These are phyloP conservation scores for Musa acuminata DNA, from an alignment of 176 grass and related monocot species.

Conservation along the genomic window DNA sequence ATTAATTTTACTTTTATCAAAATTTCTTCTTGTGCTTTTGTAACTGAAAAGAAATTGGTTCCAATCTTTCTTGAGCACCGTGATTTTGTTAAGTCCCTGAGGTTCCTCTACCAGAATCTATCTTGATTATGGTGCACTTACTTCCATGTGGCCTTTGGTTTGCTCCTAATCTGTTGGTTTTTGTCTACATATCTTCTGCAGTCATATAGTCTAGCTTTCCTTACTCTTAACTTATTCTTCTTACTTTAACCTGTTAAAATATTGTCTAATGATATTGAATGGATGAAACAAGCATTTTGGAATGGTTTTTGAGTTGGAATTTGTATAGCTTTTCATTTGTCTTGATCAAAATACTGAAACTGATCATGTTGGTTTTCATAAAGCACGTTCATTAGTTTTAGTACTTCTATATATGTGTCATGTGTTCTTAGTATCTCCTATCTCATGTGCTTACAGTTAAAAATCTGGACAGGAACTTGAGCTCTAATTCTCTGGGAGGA, in stretches of 20 bases:
- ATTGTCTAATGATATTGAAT: no score
- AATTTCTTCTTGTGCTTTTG: neutral
- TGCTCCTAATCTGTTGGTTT: no score
- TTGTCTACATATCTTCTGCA: no score
- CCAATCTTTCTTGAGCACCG: neutral
- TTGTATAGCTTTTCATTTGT: neutral
- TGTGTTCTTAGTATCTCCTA: neutral
- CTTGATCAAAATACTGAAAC: neutral
- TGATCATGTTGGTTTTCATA: neutral
- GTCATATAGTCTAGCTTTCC: no score
- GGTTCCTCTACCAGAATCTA: neutral
- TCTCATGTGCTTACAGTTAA: neutral
- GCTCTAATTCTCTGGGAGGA: constrained; percentile 89
- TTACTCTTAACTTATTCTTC: no score
- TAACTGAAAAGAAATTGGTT: neutral
- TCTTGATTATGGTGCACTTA: neutral
- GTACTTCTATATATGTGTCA: neutral
- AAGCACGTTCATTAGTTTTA: neutral
- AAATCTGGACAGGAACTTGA: constrained; percentile 62
- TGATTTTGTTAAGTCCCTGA: neutral
- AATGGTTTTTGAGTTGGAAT: neutral
- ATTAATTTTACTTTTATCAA: neutral
- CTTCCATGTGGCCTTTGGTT: no score
- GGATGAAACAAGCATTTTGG: no score
- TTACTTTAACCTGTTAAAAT: no score